Evolutionary conservation across 306 rosid species (phyloP).

Genomic region (Rosa multiflora): DNA sequence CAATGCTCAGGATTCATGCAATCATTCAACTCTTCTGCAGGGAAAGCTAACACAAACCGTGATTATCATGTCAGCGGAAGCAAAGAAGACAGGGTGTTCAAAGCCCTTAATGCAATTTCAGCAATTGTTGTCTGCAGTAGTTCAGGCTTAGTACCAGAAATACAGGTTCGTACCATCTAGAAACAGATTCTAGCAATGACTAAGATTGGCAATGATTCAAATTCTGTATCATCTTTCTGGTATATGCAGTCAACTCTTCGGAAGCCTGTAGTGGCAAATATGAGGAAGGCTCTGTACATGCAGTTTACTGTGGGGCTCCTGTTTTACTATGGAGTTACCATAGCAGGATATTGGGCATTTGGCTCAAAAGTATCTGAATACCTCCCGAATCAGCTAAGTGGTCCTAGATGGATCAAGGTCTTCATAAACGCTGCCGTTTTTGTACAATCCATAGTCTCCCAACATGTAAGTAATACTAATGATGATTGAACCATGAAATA

Average conservation of each 20-base stretch:
- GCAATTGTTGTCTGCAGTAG: slow-evolving; percentile 49
- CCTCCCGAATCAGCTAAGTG: slow-evolving; percentile 43
- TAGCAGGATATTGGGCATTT: slow-evolving; percentile 63
- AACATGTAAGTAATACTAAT: slow-evolving; percentile 37
- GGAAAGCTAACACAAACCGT: slow-evolving; percentile 30
- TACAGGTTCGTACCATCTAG: slow-evolving; percentile 35
- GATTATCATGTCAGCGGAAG: slow-evolving; percentile 33
- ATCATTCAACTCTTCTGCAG: slow-evolving; percentile 20
- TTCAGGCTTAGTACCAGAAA: slow-evolving; percentile 50
- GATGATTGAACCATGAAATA: background rate
- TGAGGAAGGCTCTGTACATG: slow-evolving; percentile 46
- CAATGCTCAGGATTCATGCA: background rate
- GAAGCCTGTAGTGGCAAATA: slow-evolving; percentile 46
- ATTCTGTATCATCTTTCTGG: background rate
- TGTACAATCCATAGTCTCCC: slow-evolving; percentile 51
- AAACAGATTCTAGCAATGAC: background rate
- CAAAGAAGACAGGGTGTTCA: slow-evolving; percentile 34
- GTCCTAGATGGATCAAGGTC: slow-evolving; percentile 48
- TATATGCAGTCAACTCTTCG: slow-evolving; percentile 47
- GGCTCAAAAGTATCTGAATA: slow-evolving; percentile 40
- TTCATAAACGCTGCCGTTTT: slow-evolving; percentile 38
- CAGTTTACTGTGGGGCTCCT: slow-evolving; percentile 42
- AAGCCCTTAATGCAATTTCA: slow-evolving; percentile 49
- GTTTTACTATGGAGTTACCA: slow-evolving; percentile 42
- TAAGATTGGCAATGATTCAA: background rate